These are phyloP conservation scores for Chalciporus pseudorubinellus DNA, from an alignment of 768 basidiomycete genomes.

Conservation along the genomic window DNA sequence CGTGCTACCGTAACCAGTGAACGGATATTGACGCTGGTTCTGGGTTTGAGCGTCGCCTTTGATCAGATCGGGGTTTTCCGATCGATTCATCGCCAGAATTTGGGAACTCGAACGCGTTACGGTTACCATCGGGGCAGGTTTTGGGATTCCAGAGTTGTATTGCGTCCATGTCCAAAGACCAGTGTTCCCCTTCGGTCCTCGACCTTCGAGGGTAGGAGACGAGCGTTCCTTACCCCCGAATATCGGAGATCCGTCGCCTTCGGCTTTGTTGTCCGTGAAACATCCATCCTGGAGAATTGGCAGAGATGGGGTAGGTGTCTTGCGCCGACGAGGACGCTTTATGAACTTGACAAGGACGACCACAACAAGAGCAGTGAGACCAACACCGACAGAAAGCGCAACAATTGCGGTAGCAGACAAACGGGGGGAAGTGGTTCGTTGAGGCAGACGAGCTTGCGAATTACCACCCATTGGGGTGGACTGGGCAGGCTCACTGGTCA, in stretches of 20 bases:
- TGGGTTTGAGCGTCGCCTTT: conserved; percentile 8
- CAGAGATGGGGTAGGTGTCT: conserved; percentile 69
- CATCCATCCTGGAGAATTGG: conserved; percentile 63
- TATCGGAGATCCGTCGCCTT: conserved; percentile 61
- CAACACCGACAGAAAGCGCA: conserved; percentile 51
- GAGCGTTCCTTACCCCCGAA: conserved; percentile 76
- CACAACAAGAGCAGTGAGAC: conserved; percentile 46
- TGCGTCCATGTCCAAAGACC: conserved; percentile 58
- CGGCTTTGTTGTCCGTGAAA: conserved; percentile 44
- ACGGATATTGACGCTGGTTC: conserved; percentile 18
- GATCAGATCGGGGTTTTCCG: conserved; percentile 6
- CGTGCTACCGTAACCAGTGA: conserved; percentile 26
- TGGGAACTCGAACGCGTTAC: conserved; percentile 26
- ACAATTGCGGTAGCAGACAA: conserved; percentile 50
- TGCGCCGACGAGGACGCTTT: conserved; percentile 47
- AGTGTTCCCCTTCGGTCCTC: conserved; percentile 39
- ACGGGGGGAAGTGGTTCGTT: conserved; percentile 30
- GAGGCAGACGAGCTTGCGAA: conserved; percentile 7
- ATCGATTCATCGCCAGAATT: conserved; percentile 9
- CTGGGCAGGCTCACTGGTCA: conserved; percentile 4
- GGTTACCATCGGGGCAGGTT: conserved; percentile 22
- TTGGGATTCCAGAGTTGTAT: conserved; percentile 42
- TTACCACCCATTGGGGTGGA: not conserved
- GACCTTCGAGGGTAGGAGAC: conserved; percentile 30
- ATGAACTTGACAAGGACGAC: conserved; percentile 49